These are phyloP conservation scores for Nissolia schottii DNA, from an alignment of 306 rosid species.

Conservation along the genomic window DNA sequence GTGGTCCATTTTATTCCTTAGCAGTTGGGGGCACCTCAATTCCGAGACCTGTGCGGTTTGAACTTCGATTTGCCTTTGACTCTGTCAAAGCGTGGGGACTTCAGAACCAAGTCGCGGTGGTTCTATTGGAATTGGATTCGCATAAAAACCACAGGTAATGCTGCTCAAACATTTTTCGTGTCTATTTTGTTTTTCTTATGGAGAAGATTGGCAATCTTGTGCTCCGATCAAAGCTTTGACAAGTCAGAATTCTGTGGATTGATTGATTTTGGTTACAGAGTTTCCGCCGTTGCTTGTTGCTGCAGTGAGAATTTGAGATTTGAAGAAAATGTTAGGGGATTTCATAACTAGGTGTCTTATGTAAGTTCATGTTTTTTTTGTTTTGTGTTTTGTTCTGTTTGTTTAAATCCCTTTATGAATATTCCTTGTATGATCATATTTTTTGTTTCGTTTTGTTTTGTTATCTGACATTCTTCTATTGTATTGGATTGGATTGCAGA, in stretches of 20 bases:
- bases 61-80: conserved; percentile 2
- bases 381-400: neutral
- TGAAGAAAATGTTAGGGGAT: conserved; percentile 70
- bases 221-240: neutral
- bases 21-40: neutral
- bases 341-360: conserved; percentile 65
- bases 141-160: conserved; percentile 10
- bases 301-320: neutral
- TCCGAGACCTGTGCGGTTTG: neutral
- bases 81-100: conserved; percentile 20
- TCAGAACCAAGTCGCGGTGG: neutral
- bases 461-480: neutral
- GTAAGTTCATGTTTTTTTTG: conserved; percentile 34
- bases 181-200: neutral
- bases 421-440: neutral
- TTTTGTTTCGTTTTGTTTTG: neutral
- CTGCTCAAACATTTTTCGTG: neutral
- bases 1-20: neutral
- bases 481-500: conserved; percentile 36
- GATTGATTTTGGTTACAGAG: conserved; percentile 24
- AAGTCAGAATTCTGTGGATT: neutral
- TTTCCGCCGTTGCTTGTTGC: neutral
- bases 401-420: neutral
- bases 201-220: neutral
- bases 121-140: neutral